Base-by-base conservation (phyloP, 1,284 basidiomycete species). In the Paramarasmius palmivorus region DNA sequence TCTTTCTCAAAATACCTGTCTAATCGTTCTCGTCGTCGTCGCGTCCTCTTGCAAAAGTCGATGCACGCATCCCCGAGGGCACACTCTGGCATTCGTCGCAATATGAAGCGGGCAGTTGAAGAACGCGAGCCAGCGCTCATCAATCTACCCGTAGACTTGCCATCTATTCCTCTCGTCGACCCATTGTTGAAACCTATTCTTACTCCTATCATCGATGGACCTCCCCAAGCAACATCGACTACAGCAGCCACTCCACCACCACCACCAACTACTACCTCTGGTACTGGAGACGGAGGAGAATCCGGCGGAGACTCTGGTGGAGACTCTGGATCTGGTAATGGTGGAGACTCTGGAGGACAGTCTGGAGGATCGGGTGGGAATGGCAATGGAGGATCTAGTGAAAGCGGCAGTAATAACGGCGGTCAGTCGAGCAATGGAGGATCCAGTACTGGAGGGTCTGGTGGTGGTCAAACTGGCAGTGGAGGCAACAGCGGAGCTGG, bases 81-180 rank as follows among this genome's bases (percentile, higher is more conserved):
- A 12, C 29, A 32, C 29, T 12, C 29, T 12, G 29, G 12, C 7
- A 32, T 32, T 32, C 29, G 29, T 32, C 29, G 29, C 29, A 32
- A 6, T 32, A 6, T 12, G 29, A 40, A 5, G 22, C 39, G 39
- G 39, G 12, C 39, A 40, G n/a, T 40, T 10, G 39, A 17, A 10
- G 39, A 9, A 10, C 76, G 76, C 54, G 68, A 69, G 19, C 76
- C 75, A 23, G 59, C 68, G 6, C 72, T 77, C 55, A 65, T 76
- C 40, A 68, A 71, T 42, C 58, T 77, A 1, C 71, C 76, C 29
- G 55, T 76, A 32, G 64, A 71, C 12, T 46, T 77, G 32, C 75
- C 76, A 15, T 70, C 73, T 9, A 65, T 79, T 32, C 76, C 79
- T 1, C 49, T 83, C 19, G 60, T 79, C 34, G 65, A 63, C 26